Evolutionary conservation across 768 basidiomycete genomes (phyloP), one percentile per base, ranked within the genome.

Genomic region (Filobasidium wieringae): DNA sequence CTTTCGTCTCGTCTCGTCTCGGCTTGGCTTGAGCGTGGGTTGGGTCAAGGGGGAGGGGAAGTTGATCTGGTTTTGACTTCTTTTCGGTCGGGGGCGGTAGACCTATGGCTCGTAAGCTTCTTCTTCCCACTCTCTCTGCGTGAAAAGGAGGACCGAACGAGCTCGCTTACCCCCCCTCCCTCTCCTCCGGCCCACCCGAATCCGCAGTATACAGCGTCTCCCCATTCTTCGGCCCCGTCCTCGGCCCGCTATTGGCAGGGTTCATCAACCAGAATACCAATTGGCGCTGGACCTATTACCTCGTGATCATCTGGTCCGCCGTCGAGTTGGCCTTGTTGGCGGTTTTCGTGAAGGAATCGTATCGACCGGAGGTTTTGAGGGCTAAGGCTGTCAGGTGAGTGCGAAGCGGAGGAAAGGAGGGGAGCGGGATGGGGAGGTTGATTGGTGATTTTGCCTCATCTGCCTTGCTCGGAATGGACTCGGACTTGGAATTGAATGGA

Each of bases 241-340:
- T 83, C 24, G 64, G 72, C 15, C 69, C 70, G 1, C 51, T 71
- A 26, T 22, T 70, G 4, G 58, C 63, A 7, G 80, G 84, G 19
- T 86, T 87, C 69, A 84, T 88, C 64, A 86, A 85, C 65, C 80
- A 84, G 69, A 66, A 75, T 36, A 62, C 69, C 1, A 32, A 62
- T n/a, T 74, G 72, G 72, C 49, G 84, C 59, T 89, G 87, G 87
- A 86, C 86, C 0, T 90, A 83, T 73, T 81, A 82, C 56, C 72
- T 85, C 15, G 68, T 84, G 57, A 60, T 83, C 1, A 85, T 85
- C 22, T 90, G 87, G 88, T 77, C 79, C 0, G 81, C 80, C 49
- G 72, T 72, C 2, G 78, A 86, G 68, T 70, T 78, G 8, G 50
- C 79, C 7, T 74, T 80, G 0, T 72, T 89, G 7, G 66, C 81